Evolutionary conservation across 208 protist species (phyloP), one percentile per base, ranked within the genome.

Genomic region (Wallacemonas rigidus): DNA sequence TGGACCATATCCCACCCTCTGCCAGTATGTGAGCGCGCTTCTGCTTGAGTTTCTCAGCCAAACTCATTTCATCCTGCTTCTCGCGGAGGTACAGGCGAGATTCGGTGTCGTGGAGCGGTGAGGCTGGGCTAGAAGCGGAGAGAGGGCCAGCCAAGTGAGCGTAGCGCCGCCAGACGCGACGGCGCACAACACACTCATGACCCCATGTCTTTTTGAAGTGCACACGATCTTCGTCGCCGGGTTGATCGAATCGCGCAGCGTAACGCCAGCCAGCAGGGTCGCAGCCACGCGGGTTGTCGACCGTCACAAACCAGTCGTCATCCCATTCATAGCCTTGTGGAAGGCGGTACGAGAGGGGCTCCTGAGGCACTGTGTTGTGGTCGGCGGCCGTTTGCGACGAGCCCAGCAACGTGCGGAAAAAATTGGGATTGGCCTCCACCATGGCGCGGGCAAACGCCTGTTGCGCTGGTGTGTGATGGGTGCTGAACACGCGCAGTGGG

Each of bases 211-310:
- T 82, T 39, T 84, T 90, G 64, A 87, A 87, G 35, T 71, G 75
- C 2, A 74, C 70, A n/a, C 35, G 53, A 47, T 67, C 53, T 14
- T 55, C 54, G 56, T 7, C n/a, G 50, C 39, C 44, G 15, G 76
- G 14, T 6, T 3, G 11, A 40, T 81, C 67, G 67, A 81, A 85
- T 43, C 65, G 45, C 48, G 76, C 61, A 14, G 71, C 81, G 61
- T 89, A 91, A 53, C 86, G 86, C 82, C 86, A 91, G 41, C 83
- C 86, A 7, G 55, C 74, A 1, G 51, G 43, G 68, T 88, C 81
- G 26, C 70, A 80, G 56, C 86, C 81, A 40, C 72, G 71, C 11
- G 75, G 79, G 61, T 91, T 80, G 45, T 72, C 44, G 44, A 45
- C 77, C 61, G 65, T 36, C 26, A 91, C 72, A 70, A 81, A 74